phyloP scores from a whole-genome alignment of 2,329 filamentous ascomycete genomes.

The Akanthomyces dipterigenus region DNA sequence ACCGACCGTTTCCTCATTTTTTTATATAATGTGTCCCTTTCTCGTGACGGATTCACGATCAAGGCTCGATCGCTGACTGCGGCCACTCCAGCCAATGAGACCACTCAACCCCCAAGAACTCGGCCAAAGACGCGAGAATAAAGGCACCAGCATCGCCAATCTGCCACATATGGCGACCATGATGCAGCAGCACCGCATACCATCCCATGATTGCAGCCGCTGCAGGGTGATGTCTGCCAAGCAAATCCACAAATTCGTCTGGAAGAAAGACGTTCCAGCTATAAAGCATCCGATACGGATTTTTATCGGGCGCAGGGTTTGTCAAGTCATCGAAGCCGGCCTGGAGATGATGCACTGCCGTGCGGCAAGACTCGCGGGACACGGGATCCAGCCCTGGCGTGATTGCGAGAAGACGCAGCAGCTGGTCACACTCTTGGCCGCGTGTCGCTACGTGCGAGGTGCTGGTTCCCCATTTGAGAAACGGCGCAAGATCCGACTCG shows the following conservation, averaged over 20 bases:
- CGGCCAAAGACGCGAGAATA: neutral
- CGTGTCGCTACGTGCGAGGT: neutral
- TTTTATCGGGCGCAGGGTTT: neutral
- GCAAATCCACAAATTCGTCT: neutral
- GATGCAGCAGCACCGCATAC: slow-evolving; percentile 4
- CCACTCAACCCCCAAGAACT: neutral
- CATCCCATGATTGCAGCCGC: neutral
- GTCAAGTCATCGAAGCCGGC: neutral
- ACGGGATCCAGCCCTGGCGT: neutral
- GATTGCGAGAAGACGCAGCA: neutral
- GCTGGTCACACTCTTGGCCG: neutral
- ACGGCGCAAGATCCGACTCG: neutral
- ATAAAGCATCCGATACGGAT: neutral
- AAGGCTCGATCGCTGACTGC: neutral
- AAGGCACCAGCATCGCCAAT: neutral
- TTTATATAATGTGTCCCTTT: too few species aligned
- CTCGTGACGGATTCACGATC: neutral
- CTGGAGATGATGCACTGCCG: neutral
- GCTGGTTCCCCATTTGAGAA: neutral
- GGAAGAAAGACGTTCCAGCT: neutral
- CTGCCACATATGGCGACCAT: slow-evolving; percentile 2
- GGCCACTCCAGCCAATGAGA: slow-evolving; percentile 5
- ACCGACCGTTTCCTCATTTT: too few species aligned
- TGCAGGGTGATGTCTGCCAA: neutral
- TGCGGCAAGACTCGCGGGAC: neutral